phyloP scores from a whole-genome alignment of 176 grass and related monocot genomes.

The Oryza rufipogon region DNA sequence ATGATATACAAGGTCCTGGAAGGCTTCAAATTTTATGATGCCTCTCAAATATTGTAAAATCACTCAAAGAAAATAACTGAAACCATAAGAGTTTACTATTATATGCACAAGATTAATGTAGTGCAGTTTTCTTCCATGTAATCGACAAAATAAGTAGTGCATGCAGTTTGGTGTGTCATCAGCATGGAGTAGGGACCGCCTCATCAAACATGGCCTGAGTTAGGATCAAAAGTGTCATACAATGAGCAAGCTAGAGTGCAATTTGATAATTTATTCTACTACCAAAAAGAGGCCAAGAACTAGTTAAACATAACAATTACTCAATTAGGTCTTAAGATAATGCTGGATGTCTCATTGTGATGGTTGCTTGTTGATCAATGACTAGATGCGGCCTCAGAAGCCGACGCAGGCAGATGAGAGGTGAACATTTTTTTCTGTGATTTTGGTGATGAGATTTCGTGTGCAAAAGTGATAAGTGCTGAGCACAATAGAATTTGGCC shows the following conservation, averaged over 20 bases:
- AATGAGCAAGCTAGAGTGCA: background rate
- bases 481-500: conserved; percentile 26
- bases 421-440: background rate
- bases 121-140: background rate
- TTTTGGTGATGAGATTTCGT: conserved; percentile 15
- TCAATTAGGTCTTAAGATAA: conserved; percentile 34
- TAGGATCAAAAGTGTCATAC: conserved; percentile 19
- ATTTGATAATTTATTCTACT: conserved; percentile 11
- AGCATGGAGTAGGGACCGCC: background rate
- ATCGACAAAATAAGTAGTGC: background rate
- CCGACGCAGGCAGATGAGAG: background rate
- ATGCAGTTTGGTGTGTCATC: background rate
- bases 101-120: background rate
- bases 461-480: conserved; percentile 9
- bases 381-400: conserved; percentile 37
- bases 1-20: too few species aligned
- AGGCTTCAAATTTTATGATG: too few species aligned
- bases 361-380: conserved; percentile 19
- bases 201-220: background rate
- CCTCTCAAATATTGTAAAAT: too few species aligned
- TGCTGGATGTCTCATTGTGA: conserved; percentile 16
- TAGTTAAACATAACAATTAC: conserved; percentile 25
- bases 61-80: background rate
- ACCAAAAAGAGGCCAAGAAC: background rate
- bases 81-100: background rate